Evolutionary conservation across 306 rosid species (phyloP).

Genomic region (Pyrus communis): DNA sequence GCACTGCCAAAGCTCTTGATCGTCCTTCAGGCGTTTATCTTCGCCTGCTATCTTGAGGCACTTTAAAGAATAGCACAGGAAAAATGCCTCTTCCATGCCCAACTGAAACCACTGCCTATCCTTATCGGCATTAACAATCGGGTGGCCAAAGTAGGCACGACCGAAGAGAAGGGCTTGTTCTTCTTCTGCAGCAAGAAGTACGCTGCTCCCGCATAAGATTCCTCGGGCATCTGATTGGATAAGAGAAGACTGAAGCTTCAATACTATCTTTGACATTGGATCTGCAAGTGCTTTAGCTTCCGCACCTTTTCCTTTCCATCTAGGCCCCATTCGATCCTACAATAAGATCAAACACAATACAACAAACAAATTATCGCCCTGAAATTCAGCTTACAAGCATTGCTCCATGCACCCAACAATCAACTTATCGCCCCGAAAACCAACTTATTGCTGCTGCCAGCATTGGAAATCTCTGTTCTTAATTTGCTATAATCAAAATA

Average conservation of each 20-base stretch:
- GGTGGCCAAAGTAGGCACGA: slow-evolving; percentile 60
- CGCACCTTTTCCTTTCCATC: slow-evolving; percentile 79
- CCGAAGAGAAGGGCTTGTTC: slow-evolving; percentile 48
- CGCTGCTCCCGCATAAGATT: slow-evolving; percentile 31
- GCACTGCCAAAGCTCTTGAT: slow-evolving; percentile 46
- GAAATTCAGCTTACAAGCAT: not conserved
- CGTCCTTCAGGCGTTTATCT: slow-evolving; percentile 12
- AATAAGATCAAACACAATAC: not conserved
- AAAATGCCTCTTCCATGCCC: slow-evolving; percentile 70
- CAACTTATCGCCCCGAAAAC: not conserved
- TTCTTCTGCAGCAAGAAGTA: slow-evolving; percentile 37
- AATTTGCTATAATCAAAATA: not conserved
- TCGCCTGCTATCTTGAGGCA: slow-evolving; percentile 45
- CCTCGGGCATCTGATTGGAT: slow-evolving; percentile 41
- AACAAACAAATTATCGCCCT: not conserved
- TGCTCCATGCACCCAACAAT: not conserved
- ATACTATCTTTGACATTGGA: slow-evolving; percentile 61
- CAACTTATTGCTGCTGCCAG: not conserved
- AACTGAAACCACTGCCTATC: slow-evolving; percentile 54
- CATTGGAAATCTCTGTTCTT: not conserved
- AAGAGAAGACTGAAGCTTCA: slow-evolving; percentile 50
- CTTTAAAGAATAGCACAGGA: slow-evolving; percentile 46
- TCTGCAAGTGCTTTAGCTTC: slow-evolving; percentile 57
- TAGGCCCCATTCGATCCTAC: slow-evolving; percentile 40
- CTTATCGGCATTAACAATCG: slow-evolving; percentile 35